Evolutionary conservation across 2,329 filamentous ascomycete genomes (phyloP), one percentile per base, ranked within the genome.

Genomic region (Trichophyton mentagrophytes): DNA sequence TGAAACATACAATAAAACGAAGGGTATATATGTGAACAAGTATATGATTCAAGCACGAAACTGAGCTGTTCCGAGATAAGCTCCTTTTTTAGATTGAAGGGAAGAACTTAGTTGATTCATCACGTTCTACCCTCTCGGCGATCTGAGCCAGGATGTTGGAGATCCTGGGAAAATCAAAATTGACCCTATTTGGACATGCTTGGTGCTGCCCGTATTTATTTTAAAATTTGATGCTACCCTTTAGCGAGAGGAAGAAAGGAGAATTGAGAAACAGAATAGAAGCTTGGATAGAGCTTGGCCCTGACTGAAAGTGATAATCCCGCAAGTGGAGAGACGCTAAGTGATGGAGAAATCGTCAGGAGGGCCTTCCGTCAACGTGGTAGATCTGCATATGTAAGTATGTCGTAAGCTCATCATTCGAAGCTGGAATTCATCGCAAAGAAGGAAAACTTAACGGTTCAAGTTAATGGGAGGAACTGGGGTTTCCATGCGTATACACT

Each of bases 151-250:
- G 40, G 57, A 44, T 59, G 33, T 25, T 44, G 55, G 55, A 40
- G 55, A 59, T 49, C 57, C 44, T 25, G 40, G 42, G 27, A 59
- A 44, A 49, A 36, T 59, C 25, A 59, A 47, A 36, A 13, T 30
- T 59, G 36, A 33, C 57, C 42, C 57, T 59, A 59, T 59, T 59
- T 49, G 44, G 30, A 49, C 57, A 47, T 46, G 40, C 44, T 59
- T 46, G 22, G 20, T 49, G 30, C 4, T 47, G 40, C 22, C 40
- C 20, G 17, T 27, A 36, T 59, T 47, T 30, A 6, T 58, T 59
- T 59, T 30, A 33, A 58, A 42, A 42, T 44, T 44, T 58, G 36
- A 25, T 40, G 3, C 40, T n/a, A 42, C 25, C 36, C 38, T n/a
- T 25, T 38, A 36, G 42, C 27, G 9, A 47, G 40, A 40, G 8